Conservation (phyloP, 768 basidiomycete genomes). For the Hericium alpestre region DNA sequence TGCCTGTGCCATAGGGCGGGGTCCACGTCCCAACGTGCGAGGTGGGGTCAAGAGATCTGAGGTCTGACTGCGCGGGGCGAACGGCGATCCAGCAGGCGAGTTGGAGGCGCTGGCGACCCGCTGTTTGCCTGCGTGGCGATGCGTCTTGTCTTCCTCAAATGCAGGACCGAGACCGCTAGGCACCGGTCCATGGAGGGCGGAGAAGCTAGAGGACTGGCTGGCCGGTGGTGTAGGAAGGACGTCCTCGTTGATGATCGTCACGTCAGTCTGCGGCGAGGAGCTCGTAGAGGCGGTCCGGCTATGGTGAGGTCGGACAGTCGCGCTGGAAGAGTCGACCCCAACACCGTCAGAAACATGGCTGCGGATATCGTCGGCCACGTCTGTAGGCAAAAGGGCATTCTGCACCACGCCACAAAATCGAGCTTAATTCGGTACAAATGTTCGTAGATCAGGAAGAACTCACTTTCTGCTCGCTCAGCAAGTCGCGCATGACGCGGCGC, state of each 20-base stretch:
- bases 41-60: not conserved
- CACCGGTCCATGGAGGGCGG: not conserved
- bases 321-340: not conserved
- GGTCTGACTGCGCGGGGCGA: too few species aligned
- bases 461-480: not conserved
- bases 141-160: not conserved
- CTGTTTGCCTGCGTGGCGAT: not conserved
- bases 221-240: not conserved
- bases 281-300: not conserved
- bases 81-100: too few species aligned
- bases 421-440: too few species aligned
- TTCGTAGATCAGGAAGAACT: not conserved
- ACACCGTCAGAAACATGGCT: not conserved
- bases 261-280: not conserved
- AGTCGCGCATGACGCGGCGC: conserved; percentile 2
- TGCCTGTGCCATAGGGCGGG: not conserved
- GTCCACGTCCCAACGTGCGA: not conserved
- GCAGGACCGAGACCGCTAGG: not conserved
- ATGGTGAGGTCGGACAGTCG: not conserved
- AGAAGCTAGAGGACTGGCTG: too few species aligned
- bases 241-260: not conserved
- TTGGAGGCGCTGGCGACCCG: too few species aligned
- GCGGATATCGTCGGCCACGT: not conserved
- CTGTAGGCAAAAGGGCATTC: too few species aligned
- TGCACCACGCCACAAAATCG: too few species aligned